A percentile compares a stretch with the other conserved stretches of the same genome.
Evolutionary conservation across 805 yeast species (phyloP).

Genomic region (Saturnispora halmiae): DNA sequence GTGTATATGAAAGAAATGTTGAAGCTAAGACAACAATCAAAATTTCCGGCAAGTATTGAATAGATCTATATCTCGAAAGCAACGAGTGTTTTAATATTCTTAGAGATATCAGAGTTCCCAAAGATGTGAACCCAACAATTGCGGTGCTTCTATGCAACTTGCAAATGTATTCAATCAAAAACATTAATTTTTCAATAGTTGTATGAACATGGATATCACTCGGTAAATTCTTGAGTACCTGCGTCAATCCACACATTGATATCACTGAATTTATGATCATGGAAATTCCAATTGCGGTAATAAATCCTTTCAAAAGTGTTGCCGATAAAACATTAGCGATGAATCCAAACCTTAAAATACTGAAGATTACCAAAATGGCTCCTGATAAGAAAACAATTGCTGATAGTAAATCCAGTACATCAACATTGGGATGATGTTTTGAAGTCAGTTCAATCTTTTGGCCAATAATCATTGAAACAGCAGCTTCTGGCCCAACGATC

Average conservation of each 20-base stretch:
- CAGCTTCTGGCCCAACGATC: conserved; percentile 90
- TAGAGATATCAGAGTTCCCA: conserved; percentile 36
- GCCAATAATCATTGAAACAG: conserved; percentile 75
- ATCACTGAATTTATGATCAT: conserved; percentile 73
- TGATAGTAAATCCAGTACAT: conserved; percentile 50
- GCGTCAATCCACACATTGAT: conserved; percentile 59
- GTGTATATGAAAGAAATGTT: conserved; percentile 41
- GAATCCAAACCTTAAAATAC: conserved; percentile 78
- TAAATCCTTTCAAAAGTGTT: conserved; percentile 71
- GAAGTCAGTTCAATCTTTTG: conserved; percentile 57
- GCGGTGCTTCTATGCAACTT: conserved; percentile 53
- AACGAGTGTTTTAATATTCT: conserved; percentile 34
- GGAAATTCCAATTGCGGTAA: conserved; percentile 76
- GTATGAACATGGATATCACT: conserved; percentile 49
- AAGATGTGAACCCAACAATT: conserved; percentile 45
- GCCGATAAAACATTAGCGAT: conserved; percentile 72
- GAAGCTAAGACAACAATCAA: conserved; percentile 59
- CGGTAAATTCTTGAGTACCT: conserved; percentile 36
- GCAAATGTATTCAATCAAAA: conserved; percentile 40
- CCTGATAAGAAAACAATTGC: conserved; percentile 73
- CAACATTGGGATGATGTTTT: conserved; percentile 33
- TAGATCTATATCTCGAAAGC: conserved; percentile 30
- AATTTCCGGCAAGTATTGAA: conserved; percentile 77
- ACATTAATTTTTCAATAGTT: conserved; percentile 59
- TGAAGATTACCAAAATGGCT: conserved; percentile 57